Percentiles rank a stretch among this genome's conserved stretches.
Evolutionary conservation across 2,329 filamentous ascomycete species (phyloP).

Genomic region (Monosporascus sp.): DNA sequence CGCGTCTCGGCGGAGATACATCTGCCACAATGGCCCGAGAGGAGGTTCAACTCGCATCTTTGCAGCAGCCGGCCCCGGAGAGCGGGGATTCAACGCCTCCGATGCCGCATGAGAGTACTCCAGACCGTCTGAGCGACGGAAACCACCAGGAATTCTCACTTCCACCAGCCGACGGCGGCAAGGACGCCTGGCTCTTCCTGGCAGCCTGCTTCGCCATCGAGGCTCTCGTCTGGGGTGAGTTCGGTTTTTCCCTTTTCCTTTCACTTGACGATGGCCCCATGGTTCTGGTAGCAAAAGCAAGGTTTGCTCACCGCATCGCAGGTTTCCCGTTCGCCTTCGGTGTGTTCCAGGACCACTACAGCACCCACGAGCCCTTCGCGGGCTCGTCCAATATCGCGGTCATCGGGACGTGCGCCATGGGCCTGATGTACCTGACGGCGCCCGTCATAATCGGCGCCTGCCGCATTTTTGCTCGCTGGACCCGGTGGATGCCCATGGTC

Average conservation of each 20-base stretch:
- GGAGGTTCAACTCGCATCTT: neutral
- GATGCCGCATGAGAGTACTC: neutral
- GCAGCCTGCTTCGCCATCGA: constrained; percentile 47
- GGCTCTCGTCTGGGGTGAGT: constrained; percentile 41
- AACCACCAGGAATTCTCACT: constrained; percentile 25
- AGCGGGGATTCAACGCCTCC: neutral
- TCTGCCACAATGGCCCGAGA: neutral
- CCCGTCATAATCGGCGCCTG: constrained; percentile 44
- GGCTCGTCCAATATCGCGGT: constrained; percentile 50
- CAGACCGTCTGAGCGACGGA: neutral
- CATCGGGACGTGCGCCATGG: constrained; percentile 60
- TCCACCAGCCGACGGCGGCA: constrained; percentile 42
- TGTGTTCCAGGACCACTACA: constrained; percentile 67
- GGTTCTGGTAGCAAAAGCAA: neutral
- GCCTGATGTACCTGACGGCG: constrained; percentile 50
- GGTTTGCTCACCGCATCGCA: constrained; percentile 23
- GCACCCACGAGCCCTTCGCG: constrained; percentile 50
- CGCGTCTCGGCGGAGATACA: no score
- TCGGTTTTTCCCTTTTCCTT: no score
- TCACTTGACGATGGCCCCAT: no score
- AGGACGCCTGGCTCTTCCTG: constrained; percentile 46
- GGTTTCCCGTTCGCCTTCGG: constrained; percentile 66
- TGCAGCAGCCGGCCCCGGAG: neutral
- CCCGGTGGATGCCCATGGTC: constrained; percentile 36
- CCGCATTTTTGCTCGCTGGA: constrained; percentile 34